Evolutionary conservation across 192 early-diverging fungal genomes (phyloP), one percentile per base, ranked within the genome.

Genomic region (Martensiomyces pterosporus): DNA sequence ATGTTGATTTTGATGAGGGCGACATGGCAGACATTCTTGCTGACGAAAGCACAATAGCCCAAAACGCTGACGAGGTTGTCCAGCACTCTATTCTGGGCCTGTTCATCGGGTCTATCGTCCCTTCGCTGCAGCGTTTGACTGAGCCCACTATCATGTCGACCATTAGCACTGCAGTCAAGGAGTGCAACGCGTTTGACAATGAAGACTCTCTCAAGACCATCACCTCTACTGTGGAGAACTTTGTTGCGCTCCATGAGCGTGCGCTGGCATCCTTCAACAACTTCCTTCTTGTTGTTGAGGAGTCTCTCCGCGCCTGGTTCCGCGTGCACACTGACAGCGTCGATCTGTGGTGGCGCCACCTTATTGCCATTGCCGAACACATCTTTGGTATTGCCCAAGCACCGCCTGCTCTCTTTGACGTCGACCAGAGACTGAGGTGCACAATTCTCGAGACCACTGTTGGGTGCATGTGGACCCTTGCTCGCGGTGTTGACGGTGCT

Each of bases 391-490:
- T 48, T 15, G 76, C 65, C 9, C 65, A 70, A 14, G 53, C 79
- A 4, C 52, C 76, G 7, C 68, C 76, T n/a, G 73, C 69, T 9
- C 67, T 67, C 5, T 67, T 76, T 6, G 73, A 75, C 10, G 51
- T 63, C 24, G 77, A 81, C 7, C 69, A 79, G 36, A 68, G 75
- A 36, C 71, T 79, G 49, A 61, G 79, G 14, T 76, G 62, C n/a
- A 50, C 61, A 24, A 56, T 82, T 24, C 52, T 89, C 21, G 89
- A 89, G 48, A 73, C 78, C 14, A 72, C 80, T 15, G 75, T 90
- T 15, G 79, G 83, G 6, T 85, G 86, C 43, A 62, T 92, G 43
- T 94, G 90, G 90, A 78, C 85, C 2, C 53, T 92, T 34, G 79
- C 81, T 3, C 82, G 89, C 41, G 81, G 83, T 10, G 67, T 82